These are phyloP conservation scores for Populus davidiana DNA, from an alignment of 345 rosid genomes.

Conservation along the genomic window DNA sequence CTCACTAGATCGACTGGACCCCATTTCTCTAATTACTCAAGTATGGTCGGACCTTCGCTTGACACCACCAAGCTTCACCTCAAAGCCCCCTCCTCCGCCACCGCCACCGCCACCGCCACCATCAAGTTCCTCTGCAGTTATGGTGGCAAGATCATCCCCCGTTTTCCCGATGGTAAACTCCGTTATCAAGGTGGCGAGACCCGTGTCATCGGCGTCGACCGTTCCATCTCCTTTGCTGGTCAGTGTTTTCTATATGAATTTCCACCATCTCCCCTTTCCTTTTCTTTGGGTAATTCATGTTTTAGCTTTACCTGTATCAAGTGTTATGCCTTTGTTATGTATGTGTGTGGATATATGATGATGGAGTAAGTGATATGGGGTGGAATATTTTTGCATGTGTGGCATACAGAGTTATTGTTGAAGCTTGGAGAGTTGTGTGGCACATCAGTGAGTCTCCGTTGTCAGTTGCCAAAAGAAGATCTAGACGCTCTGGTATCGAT, in stretches of 20 bases:
- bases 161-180: constrained; percentile 78
- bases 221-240: constrained; percentile 71
- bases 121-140: constrained; percentile 84
- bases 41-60: constrained; percentile 41
- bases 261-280: neutral
- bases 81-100: neutral
- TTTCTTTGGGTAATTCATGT: neutral
- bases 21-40: neutral
- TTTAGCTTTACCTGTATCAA: neutral
- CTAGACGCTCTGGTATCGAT: constrained; percentile 79
- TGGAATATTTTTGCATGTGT: constrained; percentile 4
- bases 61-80: constrained; percentile 13
- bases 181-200: constrained; percentile 86
- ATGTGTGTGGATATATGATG: neutral
- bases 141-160: constrained; percentile 83
- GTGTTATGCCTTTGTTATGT: neutral
- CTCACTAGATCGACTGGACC: neutral
- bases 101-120: constrained; percentile 30
- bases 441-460: constrained; percentile 52
- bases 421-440: constrained; percentile 77
- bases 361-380: neutral
- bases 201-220: constrained; percentile 78
- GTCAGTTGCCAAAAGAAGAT: constrained; percentile 84
- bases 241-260: constrained; percentile 10
- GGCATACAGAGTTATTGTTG: constrained; percentile 56